phyloP scores from a whole-genome alignment of 2,329 filamentous ascomycete species.

The Neofusicoccum umdonicola region DNA sequence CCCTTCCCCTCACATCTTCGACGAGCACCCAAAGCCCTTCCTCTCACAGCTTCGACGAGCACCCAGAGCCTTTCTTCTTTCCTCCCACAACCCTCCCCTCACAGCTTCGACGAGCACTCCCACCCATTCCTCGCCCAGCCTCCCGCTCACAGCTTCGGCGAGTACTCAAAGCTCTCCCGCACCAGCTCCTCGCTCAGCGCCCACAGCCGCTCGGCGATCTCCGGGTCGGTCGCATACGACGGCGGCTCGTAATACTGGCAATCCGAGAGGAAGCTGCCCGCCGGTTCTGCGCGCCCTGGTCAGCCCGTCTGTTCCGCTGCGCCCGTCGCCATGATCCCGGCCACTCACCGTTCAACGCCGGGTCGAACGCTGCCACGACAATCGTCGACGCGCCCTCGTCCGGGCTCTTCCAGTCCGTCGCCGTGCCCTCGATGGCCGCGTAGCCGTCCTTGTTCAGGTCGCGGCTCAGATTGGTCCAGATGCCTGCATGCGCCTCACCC shows the following conservation, averaged over 20 bases:
- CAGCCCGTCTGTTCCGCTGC: neutral
- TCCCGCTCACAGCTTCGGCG: neutral
- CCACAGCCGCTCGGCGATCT: constrained; percentile 31
- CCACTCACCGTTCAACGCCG: constrained; percentile 22
- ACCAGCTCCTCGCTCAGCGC: constrained; percentile 33
- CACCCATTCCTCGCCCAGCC: too few relatives aligned
- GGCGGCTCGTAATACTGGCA: constrained; percentile 24
- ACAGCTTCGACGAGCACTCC: too few relatives aligned
- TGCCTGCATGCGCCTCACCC: neutral
- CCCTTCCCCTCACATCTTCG: too few relatives aligned
- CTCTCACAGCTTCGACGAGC: too few relatives aligned
- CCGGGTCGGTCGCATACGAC: constrained; percentile 24
- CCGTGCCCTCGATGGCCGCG: neutral
- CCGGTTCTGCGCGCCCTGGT: constrained; percentile 17
- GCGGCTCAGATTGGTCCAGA: constrained; percentile 10
- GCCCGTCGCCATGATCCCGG: neutral
- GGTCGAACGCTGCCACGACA: constrained; percentile 32
- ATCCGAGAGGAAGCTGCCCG: constrained; percentile 31
- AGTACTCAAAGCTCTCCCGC: constrained; percentile 29
- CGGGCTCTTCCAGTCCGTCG: constrained; percentile 23
- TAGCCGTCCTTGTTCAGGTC: neutral
- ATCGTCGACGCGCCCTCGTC: constrained; percentile 32
- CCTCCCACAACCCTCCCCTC: too few relatives aligned
- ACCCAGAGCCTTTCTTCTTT: too few relatives aligned
- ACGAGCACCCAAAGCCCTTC: too few relatives aligned